phyloP scores from a whole-genome alignment of 2,329 filamentous ascomycete genomes.

The Penicillium sp. region DNA sequence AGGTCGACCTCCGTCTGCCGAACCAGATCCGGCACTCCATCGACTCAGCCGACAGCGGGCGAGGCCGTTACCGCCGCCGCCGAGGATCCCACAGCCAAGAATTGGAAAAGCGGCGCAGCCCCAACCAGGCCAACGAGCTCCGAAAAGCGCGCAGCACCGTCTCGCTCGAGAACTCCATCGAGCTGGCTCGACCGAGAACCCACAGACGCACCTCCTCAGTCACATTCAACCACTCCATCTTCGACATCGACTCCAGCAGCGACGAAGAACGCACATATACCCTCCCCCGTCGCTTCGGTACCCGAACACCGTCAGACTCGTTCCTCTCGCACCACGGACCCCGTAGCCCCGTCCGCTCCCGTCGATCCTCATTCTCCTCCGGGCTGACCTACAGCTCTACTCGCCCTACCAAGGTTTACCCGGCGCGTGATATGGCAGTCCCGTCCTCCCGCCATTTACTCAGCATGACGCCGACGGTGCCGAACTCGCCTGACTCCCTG shows the following conservation, averaged over 20 bases:
- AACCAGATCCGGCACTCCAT: slow-evolving; percentile 15
- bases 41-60: slow-evolving; percentile 26
- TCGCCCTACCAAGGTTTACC: slow-evolving; percentile 19
- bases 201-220: slow-evolving; percentile 20
- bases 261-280: slow-evolving; percentile 19
- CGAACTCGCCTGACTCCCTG: slow-evolving; percentile 18
- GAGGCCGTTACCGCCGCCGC: slow-evolving; percentile 24
- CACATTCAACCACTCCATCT: slow-evolving; percentile 15
- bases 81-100: slow-evolving; percentile 38
- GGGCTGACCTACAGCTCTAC: slow-evolving; percentile 5
- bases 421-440: slow-evolving; percentile 22
- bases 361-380: slow-evolving; percentile 26
- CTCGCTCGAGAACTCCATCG: slow-evolving; percentile 21
- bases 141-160: slow-evolving; percentile 25
- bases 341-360: slow-evolving; percentile 18
- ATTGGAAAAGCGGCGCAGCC: slow-evolving; percentile 22
- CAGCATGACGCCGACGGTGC: slow-evolving; percentile 26
- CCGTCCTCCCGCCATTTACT: slow-evolving; percentile 26
- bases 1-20: slow-evolving; percentile 23
- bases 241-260: slow-evolving; percentile 20
- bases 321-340: slow-evolving; percentile 2
- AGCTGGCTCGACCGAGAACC: slow-evolving; percentile 6
- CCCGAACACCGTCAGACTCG: slow-evolving; percentile 16
- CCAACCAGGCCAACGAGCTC: slow-evolving; percentile 8
- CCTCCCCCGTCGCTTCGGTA: background rate